Base-by-base conservation (phyloP, 2,329 filamentous ascomycete genomes). In the Sarocladium strictum region DNA sequence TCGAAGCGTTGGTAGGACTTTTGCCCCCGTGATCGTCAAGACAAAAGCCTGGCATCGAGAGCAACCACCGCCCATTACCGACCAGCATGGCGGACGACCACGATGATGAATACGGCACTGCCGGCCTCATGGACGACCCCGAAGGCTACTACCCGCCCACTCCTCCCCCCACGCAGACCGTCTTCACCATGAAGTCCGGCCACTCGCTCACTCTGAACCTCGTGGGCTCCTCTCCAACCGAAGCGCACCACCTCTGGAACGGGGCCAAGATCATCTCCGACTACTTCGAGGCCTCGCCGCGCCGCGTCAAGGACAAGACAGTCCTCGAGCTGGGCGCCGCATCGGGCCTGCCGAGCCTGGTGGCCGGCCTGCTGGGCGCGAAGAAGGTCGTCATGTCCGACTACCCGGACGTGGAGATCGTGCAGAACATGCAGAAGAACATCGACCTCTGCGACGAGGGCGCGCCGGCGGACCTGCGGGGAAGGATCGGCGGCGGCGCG, bases 241-340 rank as follows among this genome's bases (percentile, higher is more conserved):
- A 95, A 82, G 92, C 90, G 15, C 90, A 97, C 70, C 80, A 89
- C 60, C 80, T 97, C 27, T 97, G 93, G 93, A 95, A 97, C 69
- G 92, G 90, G 57, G 86, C 87, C 57, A 86, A 89, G 58, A 83
- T 89, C 37, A 80, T 93, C 50, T 83, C 91, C 15, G 77, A 84
- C 61, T 91, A 91, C 70, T 83, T 97, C 56, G 90, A 96, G 70
- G 73, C 80, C 40, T 76, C 84, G 59, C 78, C 84, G n/a, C 63
- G 69, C 9, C 77, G 89, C 3, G 78, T 96, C n/a, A 64, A 71
- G 14, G 78, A 72, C 59, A 85, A 83, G 65, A 84, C 84, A n/a
- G 81, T 97, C 2, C 81, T 97, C 9, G 93, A 97, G 71, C 83
- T 97, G 23, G 93, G 93, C 49, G 92, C 93, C 2, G 93, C 90